Percentiles rank a stretch among this genome's conserved stretches.
Evolutionary conservation across 106 monocot genomes (phyloP).

Genomic region (Allium fistulosum): DNA sequence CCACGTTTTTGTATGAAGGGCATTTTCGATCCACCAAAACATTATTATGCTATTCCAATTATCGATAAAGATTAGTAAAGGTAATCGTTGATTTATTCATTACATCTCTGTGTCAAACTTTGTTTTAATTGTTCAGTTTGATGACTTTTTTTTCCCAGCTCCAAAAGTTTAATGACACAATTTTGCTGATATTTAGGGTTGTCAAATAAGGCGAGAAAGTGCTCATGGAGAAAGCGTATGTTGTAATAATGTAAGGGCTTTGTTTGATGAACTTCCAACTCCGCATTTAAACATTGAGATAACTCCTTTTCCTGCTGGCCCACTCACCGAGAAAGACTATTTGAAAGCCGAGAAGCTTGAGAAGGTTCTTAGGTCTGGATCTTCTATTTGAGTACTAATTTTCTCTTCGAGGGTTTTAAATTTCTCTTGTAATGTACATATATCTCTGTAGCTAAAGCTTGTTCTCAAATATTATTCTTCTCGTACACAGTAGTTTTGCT

Average conservation of each 20-base stretch:
- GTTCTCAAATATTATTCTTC: too few species aligned
- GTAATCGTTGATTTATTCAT: too few species aligned
- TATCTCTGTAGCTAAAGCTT: too few species aligned
- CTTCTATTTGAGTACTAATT: conserved; percentile 59
- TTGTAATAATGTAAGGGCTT: conserved; percentile 93
- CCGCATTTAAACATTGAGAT: conserved; percentile 93
- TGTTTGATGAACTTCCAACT: conserved; percentile 94
- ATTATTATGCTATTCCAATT: too few species aligned
- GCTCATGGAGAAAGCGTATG: conserved; percentile 96
- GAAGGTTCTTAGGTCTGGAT: conserved; percentile 68
- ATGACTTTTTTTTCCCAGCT: too few species aligned
- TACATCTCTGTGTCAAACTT: too few species aligned
- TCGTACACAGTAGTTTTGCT: too few species aligned
- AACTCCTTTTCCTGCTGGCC: conserved; percentile 90
- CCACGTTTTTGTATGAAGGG: too few species aligned
- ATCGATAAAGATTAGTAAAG: too few species aligned
- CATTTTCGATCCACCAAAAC: too few species aligned
- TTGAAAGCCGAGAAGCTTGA: conserved; percentile 90
- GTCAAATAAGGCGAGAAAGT: conserved; percentile 89
- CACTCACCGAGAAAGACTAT: conserved; percentile 81
- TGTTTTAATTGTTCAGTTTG: too few species aligned
- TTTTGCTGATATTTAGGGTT: conserved; percentile 42
- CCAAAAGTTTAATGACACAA: too few species aligned
- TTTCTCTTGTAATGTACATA: background rate
- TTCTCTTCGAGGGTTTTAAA: background rate